Conservation (phyloP, 768 basidiomycete genomes). For the Xerocomellus dryophilus region DNA sequence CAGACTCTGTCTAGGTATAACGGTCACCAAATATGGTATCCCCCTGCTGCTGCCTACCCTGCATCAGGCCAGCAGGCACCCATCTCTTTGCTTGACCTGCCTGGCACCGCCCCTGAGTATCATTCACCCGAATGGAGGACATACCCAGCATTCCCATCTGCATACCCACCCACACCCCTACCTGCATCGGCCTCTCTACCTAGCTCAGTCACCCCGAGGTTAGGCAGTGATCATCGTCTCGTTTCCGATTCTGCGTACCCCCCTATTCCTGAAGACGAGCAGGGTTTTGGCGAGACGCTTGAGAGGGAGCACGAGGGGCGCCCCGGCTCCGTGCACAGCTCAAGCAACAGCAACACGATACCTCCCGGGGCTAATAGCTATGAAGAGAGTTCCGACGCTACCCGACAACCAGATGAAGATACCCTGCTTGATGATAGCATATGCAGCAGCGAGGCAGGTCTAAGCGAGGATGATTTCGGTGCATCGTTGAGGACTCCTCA, state of each 20-base stretch:
- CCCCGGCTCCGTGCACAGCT: conserved; percentile 56
- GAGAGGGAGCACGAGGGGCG: conserved; percentile 57
- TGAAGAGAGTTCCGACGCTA: conserved; percentile 1
- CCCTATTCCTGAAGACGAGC: conserved; percentile 41
- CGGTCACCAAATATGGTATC: conserved; percentile 56
- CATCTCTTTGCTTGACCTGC: conserved; percentile 1
- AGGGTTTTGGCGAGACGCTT: conserved; percentile 75
- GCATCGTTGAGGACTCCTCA: conserved; percentile 65
- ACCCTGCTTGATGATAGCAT: conserved; percentile 25
- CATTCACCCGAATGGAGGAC: conserved; percentile 66
- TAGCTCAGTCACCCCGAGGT: conserved; percentile 8
- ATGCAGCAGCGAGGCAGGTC: conserved; percentile 23
- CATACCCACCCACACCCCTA: conserved; percentile 72
- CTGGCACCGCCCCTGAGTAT: conserved; percentile 32
- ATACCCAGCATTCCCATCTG: conserved; percentile 74
- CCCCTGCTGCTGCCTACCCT: conserved; percentile 47
- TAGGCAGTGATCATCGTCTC: neutral
- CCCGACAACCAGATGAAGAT: conserved; percentile 19
- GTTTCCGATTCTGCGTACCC: conserved; percentile 18
- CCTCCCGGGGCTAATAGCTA: conserved; percentile 39
- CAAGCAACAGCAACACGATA: conserved; percentile 51
- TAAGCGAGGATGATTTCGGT: conserved; percentile 56
- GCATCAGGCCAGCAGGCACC: conserved; percentile 16
- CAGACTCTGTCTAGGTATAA: conserved; percentile 14
- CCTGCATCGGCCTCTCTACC: conserved; percentile 37